A percentile compares a stretch with the other conserved stretches of the same genome.
Conservation (phyloP, 192 early-diverging fungal genomes). For the Rhizoclosmatium sp. region DNA sequence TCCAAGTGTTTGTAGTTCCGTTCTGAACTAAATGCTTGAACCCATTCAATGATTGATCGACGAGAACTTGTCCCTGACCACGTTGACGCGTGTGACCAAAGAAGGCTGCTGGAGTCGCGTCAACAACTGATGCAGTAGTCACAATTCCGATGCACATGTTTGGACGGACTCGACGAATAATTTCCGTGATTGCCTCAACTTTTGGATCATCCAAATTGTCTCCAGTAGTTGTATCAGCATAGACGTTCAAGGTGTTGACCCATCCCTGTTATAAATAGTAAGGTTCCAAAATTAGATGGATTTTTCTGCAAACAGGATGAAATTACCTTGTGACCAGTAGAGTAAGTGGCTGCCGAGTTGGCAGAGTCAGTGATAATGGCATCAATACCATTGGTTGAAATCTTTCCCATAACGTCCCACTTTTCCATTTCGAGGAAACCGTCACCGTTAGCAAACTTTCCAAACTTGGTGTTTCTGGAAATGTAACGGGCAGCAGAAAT, state of each 20-base stretch:
- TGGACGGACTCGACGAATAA: slow-evolving; percentile 65
- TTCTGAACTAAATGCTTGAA: slow-evolving; percentile 12
- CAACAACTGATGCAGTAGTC: slow-evolving; percentile 65
- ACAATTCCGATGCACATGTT: slow-evolving; percentile 72
- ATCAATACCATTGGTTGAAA: slow-evolving; percentile 69
- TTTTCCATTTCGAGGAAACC: slow-evolving; percentile 48
- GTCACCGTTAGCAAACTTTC: slow-evolving; percentile 61
- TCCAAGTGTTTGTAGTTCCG: slow-evolving; percentile 31
- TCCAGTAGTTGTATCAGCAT: slow-evolving; percentile 62
- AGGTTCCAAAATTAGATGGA: background rate
- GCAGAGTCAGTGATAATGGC: slow-evolving; percentile 73
- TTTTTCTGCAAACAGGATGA: background rate
- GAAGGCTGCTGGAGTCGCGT: slow-evolving; percentile 74
- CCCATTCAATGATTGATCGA: slow-evolving; percentile 67
- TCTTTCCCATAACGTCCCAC: slow-evolving; percentile 51
- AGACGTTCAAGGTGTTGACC: slow-evolving; percentile 67
- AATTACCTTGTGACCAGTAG: slow-evolving; percentile 49
- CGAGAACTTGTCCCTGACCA: slow-evolving; percentile 60
- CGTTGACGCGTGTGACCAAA: slow-evolving; percentile 65
- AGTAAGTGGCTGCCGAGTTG: slow-evolving; percentile 70
- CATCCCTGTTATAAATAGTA: slow-evolving; percentile 50
- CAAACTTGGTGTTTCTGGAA: slow-evolving; percentile 61
- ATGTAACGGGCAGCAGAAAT: slow-evolving; percentile 69
- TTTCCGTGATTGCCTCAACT: slow-evolving; percentile 65
- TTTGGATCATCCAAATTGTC: slow-evolving; percentile 69